A percentile compares a stretch with the other conserved stretches of the same genome.
phyloP scores from a whole-genome alignment of 108 stramenopile species.

The Conticribra guillardii region DNA sequence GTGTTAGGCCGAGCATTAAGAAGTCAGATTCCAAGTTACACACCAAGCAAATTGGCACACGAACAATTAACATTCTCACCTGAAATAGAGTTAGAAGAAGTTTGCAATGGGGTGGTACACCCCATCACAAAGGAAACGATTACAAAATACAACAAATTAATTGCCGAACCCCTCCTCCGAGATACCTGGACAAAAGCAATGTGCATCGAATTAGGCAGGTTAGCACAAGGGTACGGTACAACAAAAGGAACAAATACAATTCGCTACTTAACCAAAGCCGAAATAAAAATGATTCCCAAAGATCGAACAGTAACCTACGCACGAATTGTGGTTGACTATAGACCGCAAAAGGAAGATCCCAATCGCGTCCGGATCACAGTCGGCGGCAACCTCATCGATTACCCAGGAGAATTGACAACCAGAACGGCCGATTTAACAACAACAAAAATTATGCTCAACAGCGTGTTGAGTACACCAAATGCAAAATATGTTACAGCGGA shows the following conservation, averaged over 20 bases:
- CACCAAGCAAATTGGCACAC: background rate
- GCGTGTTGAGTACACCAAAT: no score
- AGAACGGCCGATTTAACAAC: no score
- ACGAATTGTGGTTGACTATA: no score
- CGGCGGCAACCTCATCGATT: no score
- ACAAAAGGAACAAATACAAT: background rate
- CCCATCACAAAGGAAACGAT: background rate
- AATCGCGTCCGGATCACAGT: no score
- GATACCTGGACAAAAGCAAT: background rate
- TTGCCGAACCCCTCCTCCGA: background rate
- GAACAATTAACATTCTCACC: background rate
- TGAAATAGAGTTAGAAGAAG: background rate
- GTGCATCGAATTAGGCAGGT: background rate
- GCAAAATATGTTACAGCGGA: no score
- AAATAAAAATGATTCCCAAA: background rate
- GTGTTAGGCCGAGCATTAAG: no score
- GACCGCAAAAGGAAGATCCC: no score
- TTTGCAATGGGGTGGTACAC: background rate
- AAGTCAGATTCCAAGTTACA: no score
- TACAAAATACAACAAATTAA: background rate
- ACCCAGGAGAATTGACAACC: no score
- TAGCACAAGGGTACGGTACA: background rate
- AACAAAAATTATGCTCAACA: no score
- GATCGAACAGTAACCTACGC: background rate
- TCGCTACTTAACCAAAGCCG: background rate